These are phyloP conservation scores for Fusarium albidum DNA, from an alignment of 2,329 filamentous ascomycete genomes.

Conservation along the genomic window DNA sequence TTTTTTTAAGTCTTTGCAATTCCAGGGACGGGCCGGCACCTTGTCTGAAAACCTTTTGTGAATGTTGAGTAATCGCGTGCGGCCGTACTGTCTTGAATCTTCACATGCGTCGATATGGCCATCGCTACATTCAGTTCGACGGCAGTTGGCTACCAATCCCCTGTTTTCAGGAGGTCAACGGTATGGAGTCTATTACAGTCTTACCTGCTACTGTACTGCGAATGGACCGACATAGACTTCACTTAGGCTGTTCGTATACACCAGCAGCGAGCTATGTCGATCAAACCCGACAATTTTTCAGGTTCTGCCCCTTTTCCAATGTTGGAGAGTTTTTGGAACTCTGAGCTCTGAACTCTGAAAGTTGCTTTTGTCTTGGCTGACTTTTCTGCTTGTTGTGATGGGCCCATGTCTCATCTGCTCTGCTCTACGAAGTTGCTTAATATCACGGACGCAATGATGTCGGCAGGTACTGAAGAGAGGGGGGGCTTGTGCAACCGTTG, in stretches of 20 bases:
- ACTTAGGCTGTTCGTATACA: constrained; percentile 21
- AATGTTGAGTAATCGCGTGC: neutral
- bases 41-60: neutral
- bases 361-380: neutral
- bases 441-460: no score
- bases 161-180: constrained; percentile 20
- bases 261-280: constrained; percentile 29
- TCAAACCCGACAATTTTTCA: constrained; percentile 31
- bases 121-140: no score
- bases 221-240: constrained; percentile 30
- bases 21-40: neutral
- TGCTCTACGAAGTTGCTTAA: no score
- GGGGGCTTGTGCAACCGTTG: no score
- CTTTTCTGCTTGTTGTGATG: neutral
- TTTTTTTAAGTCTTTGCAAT: constrained; percentile 2
- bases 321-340: constrained; percentile 5
- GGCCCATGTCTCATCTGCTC: no score
- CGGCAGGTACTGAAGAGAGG: no score
- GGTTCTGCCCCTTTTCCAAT: constrained; percentile 24
- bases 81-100: constrained; percentile 1
- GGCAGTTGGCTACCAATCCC: neutral
- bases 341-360: neutral
- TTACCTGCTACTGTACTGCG: no score
- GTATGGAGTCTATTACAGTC: constrained; percentile 16
- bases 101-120: no score